Base-by-base conservation (phyloP, 1,284 basidiomycete genomes). In the Phenoliferia sp. region DNA sequence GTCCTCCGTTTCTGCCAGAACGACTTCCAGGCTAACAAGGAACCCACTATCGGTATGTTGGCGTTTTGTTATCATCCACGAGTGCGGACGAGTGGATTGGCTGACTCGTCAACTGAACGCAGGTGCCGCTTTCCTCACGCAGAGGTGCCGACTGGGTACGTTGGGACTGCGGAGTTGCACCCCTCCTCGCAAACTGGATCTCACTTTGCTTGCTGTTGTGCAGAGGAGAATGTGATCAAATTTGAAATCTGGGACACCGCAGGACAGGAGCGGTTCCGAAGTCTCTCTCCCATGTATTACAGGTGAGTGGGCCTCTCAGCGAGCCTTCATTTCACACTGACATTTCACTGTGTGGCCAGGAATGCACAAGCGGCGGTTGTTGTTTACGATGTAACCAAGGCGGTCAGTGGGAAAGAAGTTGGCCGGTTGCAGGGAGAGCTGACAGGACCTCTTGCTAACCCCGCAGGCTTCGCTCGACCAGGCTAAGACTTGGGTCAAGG, bases 401-500 rank as follows among this genome's bases (percentile, higher is more conserved):
- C 89, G 19, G 71, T 70, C 33, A 61, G 73, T 64, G 9, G 10
- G 22, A 22, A 39, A 50, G 3, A 26, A 48, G 9, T 9, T 22
- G 17, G 35, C 28, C 36, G 26, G 29, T 16, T n/a, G 39, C 56
- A 17, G 7, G 10, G 57, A 32, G 29, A 57, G 34, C 59, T 66
- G 56, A 69, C 44, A n/a, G 44, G n/a, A 26, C 15, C 3, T 16
- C 9, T 57, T 35, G 28, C 57, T 59, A 0, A 31, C 55, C 35
- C 10, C 32, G 22, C 66, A 82, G 67, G 86, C 90, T 65, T 97
- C 94, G 75, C 85, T 99, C 70, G 96, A 99, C 80, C 99, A 99
- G 81, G 95, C 95, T 68, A 99, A 99, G 83, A 94, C 93, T 39
- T 99, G 95, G 95, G 94, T 99, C 72, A 99, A 98, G 83, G 95